Percentiles rank a stretch among this genome's conserved stretches.
These are phyloP conservation scores for Chlorella sp. DNA, from an alignment of 139 green algal species.

Conservation along the genomic window DNA sequence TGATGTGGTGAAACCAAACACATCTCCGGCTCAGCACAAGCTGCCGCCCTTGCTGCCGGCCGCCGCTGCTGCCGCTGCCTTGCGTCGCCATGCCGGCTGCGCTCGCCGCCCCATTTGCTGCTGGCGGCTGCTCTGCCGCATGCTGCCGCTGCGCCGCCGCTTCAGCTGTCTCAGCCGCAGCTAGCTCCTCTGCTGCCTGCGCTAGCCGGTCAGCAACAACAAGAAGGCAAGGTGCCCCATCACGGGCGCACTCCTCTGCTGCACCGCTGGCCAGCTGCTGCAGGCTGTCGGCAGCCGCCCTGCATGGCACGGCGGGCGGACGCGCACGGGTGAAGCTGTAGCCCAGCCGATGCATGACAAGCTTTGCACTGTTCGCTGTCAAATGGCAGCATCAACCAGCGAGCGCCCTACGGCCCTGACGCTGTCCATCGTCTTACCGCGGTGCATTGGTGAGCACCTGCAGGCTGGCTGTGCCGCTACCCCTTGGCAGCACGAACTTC, in stretches of 20 bases:
- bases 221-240: constrained; percentile 20
- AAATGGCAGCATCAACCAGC: too few species aligned
- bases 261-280: constrained; percentile 2
- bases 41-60: not conserved
- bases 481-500: constrained; percentile 2
- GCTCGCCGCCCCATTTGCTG: not conserved
- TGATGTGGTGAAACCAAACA: constrained; percentile 86
- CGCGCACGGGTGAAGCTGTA: too few species aligned
- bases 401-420: too few species aligned
- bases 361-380: too few species aligned
- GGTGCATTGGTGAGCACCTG: constrained; percentile 19
- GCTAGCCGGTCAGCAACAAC: not conserved
- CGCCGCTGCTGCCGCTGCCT: too few species aligned
- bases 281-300: not conserved
- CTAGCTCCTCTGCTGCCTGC: not conserved
- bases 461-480: not conserved
- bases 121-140: not conserved
- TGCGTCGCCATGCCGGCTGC: not conserved
- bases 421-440: not conserved
- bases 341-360: too few species aligned
- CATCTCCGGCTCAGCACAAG: constrained; percentile 20
- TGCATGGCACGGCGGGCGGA: not conserved
- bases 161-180: not conserved
- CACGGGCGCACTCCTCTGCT: not conserved
- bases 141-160: not conserved